These are phyloP conservation scores for Fusarium acutatum DNA, from an alignment of 2,329 filamentous ascomycete species.

Conservation along the genomic window DNA sequence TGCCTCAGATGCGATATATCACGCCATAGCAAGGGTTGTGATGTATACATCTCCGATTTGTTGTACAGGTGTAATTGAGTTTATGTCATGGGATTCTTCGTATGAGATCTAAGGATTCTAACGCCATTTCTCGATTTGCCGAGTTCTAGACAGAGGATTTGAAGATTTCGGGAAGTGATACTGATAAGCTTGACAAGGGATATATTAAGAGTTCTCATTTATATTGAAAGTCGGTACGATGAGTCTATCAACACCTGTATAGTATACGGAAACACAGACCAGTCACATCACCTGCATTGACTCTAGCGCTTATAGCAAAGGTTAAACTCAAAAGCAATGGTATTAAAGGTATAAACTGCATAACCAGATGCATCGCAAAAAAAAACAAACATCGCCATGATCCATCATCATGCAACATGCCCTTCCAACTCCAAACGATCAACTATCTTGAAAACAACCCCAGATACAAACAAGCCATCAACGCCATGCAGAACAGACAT, in stretches of 20 bases:
- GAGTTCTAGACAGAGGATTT: background rate
- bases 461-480: background rate
- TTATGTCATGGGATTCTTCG: background rate
- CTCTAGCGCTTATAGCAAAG: too few relatives aligned
- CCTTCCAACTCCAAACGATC: conserved; percentile 12
- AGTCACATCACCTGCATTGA: background rate
- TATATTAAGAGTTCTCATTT: background rate
- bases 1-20: conserved; percentile 28
- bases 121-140: background rate
- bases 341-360: conserved; percentile 9
- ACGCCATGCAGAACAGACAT: conserved; percentile 20
- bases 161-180: background rate
- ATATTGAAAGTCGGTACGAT: background rate
- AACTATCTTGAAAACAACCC: background rate
- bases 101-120: background rate
- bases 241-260: background rate
- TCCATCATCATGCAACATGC: background rate
- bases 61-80: background rate
- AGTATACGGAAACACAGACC: background rate
- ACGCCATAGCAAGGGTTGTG: conserved; percentile 27
- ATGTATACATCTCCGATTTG: background rate
- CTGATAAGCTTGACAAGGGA: too few relatives aligned
- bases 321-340: background rate
- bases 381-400: background rate
- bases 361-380: conserved; percentile 1